phyloP scores from a whole-genome alignment of 1,284 basidiomycete species.

The Trichosporon inkin region DNA sequence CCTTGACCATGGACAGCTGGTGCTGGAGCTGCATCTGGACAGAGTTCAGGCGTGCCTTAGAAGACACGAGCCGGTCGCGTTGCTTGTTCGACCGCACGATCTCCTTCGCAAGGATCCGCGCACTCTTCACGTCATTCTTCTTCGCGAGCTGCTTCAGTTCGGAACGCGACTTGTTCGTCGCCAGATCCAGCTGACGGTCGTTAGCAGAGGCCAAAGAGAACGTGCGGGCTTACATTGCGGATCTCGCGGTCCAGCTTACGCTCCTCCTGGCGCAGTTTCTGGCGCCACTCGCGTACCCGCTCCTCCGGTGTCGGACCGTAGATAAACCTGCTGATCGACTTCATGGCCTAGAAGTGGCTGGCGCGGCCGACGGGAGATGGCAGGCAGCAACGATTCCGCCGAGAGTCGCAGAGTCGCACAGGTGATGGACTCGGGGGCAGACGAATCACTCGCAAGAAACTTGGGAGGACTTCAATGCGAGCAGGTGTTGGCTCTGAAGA shows the following conservation, averaged over 20 bases:
- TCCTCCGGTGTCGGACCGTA: conserved; percentile 95
- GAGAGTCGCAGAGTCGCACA: no score
- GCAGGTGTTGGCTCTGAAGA: no score
- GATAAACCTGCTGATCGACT: conserved; percentile 58
- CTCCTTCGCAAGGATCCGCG: conserved; percentile 84
- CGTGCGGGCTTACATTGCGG: conserved; percentile 66
- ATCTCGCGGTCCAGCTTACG: conserved; percentile 84
- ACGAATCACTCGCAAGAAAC: no score
- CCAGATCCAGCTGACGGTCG: conserved; percentile 56
- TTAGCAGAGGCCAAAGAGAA: background rate
- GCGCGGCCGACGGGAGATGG: background rate
- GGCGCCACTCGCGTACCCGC: conserved; percentile 80
- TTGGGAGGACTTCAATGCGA: background rate
- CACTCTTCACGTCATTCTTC: conserved; percentile 89
- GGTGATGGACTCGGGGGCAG: no score
- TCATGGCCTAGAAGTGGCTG: conserved; percentile 30
- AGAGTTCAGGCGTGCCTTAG: conserved; percentile 87
- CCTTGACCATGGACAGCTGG: conserved; percentile 94
- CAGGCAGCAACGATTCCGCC: background rate
- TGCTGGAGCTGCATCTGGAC: conserved; percentile 87
- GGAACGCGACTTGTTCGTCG: conserved; percentile 72
- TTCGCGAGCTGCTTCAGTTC: conserved; percentile 84
- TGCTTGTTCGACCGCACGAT: conserved; percentile 94
- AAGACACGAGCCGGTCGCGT: conserved; percentile 83
- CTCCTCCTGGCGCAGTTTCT: conserved; percentile 71